phyloP scores from a whole-genome alignment of 495 filamentous ascomycete species.

The Lophium mytilinum region DNA sequence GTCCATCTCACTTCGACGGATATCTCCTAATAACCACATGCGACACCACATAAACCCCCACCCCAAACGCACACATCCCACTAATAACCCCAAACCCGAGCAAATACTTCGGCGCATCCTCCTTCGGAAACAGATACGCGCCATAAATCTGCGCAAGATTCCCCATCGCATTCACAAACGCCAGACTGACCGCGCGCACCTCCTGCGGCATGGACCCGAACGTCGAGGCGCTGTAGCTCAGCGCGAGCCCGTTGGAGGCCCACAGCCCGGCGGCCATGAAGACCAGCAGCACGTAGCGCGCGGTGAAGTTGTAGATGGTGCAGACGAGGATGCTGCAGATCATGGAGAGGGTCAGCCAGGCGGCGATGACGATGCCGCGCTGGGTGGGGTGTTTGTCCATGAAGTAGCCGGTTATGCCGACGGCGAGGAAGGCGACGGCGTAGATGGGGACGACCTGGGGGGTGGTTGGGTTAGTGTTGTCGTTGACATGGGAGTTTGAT shows the following conservation, averaged over 20 bases:
- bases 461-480: too few species aligned
- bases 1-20: too few species aligned
- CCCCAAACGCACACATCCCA: slow-evolving; percentile 35
- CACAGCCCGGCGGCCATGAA: slow-evolving; percentile 45
- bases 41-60: slow-evolving; percentile 27
- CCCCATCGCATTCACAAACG: slow-evolving; percentile 42
- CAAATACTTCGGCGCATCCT: slow-evolving; percentile 34
- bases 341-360: slow-evolving; percentile 36
- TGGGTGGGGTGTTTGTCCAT: slow-evolving; percentile 53
- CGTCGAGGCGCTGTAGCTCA: slow-evolving; percentile 39
- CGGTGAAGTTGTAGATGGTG: slow-evolving; percentile 38
- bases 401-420: slow-evolving; percentile 63
- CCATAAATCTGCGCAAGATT: slow-evolving; percentile 48
- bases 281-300: slow-evolving; percentile 46
- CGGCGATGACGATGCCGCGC: slow-evolving; percentile 32
- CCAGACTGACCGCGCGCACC: slow-evolving; percentile 41
- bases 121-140: slow-evolving; percentile 31
- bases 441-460: slow-evolving; percentile 80
- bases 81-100: slow-evolving; percentile 37
- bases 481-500: too few species aligned
- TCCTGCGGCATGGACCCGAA: slow-evolving; percentile 38
- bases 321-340: slow-evolving; percentile 39
- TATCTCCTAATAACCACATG: slow-evolving; percentile 26
- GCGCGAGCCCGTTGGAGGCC: slow-evolving; percentile 38
- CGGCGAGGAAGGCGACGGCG: slow-evolving; percentile 66